These are phyloP conservation scores for Allantophomopsis cytisporea DNA, from an alignment of 2,329 filamentous ascomycete species.

Conservation along the genomic window DNA sequence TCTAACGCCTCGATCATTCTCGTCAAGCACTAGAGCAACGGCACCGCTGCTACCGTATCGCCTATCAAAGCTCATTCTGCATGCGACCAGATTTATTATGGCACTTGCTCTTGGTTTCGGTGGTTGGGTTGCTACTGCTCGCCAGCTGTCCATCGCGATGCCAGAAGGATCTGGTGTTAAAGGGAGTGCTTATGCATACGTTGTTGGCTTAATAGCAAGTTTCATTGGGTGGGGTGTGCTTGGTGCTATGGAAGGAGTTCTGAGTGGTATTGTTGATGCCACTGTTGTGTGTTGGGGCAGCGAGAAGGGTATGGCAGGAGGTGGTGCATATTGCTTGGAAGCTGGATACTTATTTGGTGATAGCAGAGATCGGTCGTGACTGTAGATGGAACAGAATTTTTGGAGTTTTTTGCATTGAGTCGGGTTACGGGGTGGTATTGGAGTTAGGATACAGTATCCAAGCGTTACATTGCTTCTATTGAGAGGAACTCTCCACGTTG, in stretches of 20 bases:
- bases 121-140: slow-evolving; percentile 90
- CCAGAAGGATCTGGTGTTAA: slow-evolving; percentile 37
- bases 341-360: slow-evolving; percentile 81
- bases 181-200: slow-evolving; percentile 87
- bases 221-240: slow-evolving; percentile 93
- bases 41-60: slow-evolving; percentile 68
- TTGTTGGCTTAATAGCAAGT: slow-evolving; percentile 82
- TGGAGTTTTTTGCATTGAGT: too few species aligned
- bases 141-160: slow-evolving; percentile 52
- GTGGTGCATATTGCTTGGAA: slow-evolving; percentile 78
- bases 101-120: slow-evolving; percentile 81
- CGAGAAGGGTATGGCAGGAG: slow-evolving; percentile 58
- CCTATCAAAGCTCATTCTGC: slow-evolving; percentile 79
- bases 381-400: background rate
- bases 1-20: slow-evolving; percentile 41
- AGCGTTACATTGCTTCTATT: too few species aligned
- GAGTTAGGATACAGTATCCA: too few species aligned
- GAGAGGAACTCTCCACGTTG: too few species aligned
- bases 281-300: slow-evolving; percentile 90
- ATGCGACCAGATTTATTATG: slow-evolving; percentile 85
- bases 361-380: slow-evolving; percentile 15
- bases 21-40: slow-evolving; percentile 25
- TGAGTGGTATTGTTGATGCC: slow-evolving; percentile 78
- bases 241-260: slow-evolving; percentile 77
- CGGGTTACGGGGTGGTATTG: too few species aligned